Conservation (phyloP, 2,329 filamentous ascomycete species). For the Calonectria montana region DNA sequence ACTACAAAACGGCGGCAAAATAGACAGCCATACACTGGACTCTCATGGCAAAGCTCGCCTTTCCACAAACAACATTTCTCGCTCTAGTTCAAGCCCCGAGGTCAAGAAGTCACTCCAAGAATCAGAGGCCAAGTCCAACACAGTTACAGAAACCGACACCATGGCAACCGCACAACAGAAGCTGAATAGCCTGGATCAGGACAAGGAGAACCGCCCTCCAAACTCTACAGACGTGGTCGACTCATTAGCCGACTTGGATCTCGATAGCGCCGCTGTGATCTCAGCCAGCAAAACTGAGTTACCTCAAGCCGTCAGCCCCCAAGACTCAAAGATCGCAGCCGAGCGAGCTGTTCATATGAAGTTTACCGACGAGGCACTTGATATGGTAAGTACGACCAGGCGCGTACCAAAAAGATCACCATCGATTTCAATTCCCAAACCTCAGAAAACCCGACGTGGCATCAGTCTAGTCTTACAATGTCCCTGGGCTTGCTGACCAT, state of each 20-base stretch:
- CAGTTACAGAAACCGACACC: constrained; percentile 8
- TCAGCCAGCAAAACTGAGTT: background rate
- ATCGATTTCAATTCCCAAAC: background rate
- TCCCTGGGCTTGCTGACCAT: constrained; percentile 27
- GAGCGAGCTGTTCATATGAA: constrained; percentile 51
- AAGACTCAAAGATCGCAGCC: constrained; percentile 45
- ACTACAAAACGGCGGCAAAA: constrained; percentile 18
- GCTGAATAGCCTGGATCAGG: background rate
- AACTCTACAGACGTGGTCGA: constrained; percentile 13
- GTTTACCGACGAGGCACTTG: constrained; percentile 88
- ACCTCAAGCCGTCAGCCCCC: constrained; percentile 18
- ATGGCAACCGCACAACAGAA: constrained; percentile 31
- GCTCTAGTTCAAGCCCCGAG: background rate
- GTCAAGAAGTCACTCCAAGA: background rate
- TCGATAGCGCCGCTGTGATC: constrained; percentile 20
- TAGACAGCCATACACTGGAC: background rate
- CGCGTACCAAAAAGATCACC: no score
- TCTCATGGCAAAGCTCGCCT: background rate
- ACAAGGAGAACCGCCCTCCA: constrained; percentile 48
- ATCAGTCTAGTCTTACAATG: background rate
- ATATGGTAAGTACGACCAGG: constrained; percentile 73
- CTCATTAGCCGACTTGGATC: constrained; percentile 33
- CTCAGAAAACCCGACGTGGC: background rate
- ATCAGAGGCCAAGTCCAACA: background rate
- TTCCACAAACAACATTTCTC: background rate